Conservation (phyloP, 768 basidiomycete species). For the Trichaptum fuscoviolaceum region DNA sequence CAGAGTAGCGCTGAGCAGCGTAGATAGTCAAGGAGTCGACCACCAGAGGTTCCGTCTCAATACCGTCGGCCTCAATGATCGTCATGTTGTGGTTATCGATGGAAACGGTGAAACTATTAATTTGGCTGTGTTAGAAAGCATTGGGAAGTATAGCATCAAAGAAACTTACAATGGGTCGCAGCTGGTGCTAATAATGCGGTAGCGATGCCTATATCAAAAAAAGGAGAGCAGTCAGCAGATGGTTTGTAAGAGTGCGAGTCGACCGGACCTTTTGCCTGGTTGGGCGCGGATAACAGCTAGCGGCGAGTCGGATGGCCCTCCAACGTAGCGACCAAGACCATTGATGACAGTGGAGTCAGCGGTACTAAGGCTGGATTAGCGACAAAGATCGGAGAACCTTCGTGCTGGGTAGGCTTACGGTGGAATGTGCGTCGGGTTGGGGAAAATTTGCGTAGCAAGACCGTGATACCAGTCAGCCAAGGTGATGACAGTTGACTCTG, state of each 20-base stretch:
- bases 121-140: constrained; percentile 29
- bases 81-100: constrained; percentile 5
- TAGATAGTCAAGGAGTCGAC: constrained; percentile 12
- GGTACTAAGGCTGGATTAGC: constrained; percentile 6
- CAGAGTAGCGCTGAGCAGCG: constrained; percentile 11
- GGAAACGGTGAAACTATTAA: constrained; percentile 13
- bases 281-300: not conserved
- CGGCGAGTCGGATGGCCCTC: constrained; percentile 4
- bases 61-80: constrained; percentile 11
- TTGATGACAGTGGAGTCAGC: constrained; percentile 13
- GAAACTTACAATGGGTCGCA: constrained; percentile 3
- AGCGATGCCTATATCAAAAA: constrained; percentile 29
- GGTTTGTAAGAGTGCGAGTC: too few species aligned
- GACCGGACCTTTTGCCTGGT: constrained; percentile 19
- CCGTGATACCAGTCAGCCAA: constrained; percentile 40
- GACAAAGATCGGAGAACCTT: not conserved
- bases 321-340: constrained; percentile 10
- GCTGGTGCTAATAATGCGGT: constrained; percentile 28
- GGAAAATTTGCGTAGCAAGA: constrained; percentile 7
- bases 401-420: not conserved
- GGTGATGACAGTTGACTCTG: constrained; percentile 42
- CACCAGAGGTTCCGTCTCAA: constrained; percentile 11
- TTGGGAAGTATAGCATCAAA: not conserved
- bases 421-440: not conserved
- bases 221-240: not conserved